Conservation (phyloP, 2,329 filamentous ascomycete genomes). For the Colletotrichum sp. region DNA sequence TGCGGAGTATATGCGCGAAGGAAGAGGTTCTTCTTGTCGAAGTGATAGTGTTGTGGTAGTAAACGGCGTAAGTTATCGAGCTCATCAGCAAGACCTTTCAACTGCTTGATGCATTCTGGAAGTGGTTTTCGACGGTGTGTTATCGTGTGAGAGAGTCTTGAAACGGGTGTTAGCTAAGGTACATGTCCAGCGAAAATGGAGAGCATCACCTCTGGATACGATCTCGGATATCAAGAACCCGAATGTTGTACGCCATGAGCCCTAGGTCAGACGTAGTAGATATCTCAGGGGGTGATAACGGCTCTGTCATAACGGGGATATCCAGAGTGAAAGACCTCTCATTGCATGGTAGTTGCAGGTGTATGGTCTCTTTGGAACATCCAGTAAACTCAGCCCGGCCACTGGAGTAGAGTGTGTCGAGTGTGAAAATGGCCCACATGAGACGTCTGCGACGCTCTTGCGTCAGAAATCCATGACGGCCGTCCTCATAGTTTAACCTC, state of each 20-base stretch:
- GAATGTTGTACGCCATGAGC: constrained; percentile 10
- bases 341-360: constrained; percentile 9
- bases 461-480: constrained; percentile 12
- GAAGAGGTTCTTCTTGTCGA: constrained; percentile 24
- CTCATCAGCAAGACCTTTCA: constrained; percentile 4
- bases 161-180: neutral
- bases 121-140: constrained; percentile 24
- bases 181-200: neutral
- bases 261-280: neutral
- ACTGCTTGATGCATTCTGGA: neutral
- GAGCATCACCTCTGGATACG: constrained; percentile 1
- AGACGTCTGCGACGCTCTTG: constrained; percentile 24
- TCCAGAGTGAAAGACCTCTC: constrained; percentile 10
- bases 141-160: constrained; percentile 23
- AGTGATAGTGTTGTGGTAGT: constrained; percentile 15
- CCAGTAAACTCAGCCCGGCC: constrained; percentile 9
- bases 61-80: constrained; percentile 15
- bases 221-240: constrained; percentile 13
- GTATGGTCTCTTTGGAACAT: constrained; percentile 3
- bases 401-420: constrained; percentile 18
- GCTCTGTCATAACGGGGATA: constrained; percentile 9
- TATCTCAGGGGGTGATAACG: neutral
- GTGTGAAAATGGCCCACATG: constrained; percentile 27
- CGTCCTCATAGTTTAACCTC: constrained; percentile 25
- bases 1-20: constrained; percentile 25